phyloP scores from a whole-genome alignment of 768 basidiomycete species.

The Kockovaella imperatae region DNA sequence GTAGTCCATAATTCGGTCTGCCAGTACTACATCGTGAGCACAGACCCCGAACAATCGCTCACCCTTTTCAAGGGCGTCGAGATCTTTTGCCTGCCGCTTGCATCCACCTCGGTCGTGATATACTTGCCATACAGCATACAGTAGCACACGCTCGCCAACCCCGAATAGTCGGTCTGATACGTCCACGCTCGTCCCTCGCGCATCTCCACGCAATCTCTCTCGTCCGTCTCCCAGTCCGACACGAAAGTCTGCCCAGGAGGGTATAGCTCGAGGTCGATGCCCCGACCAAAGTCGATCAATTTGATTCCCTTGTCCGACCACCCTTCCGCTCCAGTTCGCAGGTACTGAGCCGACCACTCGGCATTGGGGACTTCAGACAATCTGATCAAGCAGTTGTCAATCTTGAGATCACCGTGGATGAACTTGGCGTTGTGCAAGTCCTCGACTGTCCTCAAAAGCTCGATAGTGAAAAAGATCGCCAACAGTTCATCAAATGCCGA shows the following conservation, averaged over 20 bases:
- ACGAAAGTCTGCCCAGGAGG: conserved; percentile 65
- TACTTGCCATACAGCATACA: conserved; percentile 97
- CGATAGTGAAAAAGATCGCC: conserved; percentile 89
- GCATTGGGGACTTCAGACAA: conserved; percentile 56
- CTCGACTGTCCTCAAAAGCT: conserved; percentile 74
- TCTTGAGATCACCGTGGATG: conserved; percentile 97
- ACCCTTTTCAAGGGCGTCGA: conserved; percentile 36
- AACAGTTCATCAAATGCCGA: conserved; percentile 73
- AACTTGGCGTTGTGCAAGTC: conserved; percentile 72
- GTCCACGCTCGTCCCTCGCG: conserved; percentile 79
- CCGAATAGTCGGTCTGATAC: conserved; percentile 91
- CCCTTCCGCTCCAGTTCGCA: conserved; percentile 67
- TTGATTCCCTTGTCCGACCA: conserved; percentile 84
- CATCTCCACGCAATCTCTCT: conserved; percentile 85
- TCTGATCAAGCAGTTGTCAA: conserved; percentile 95
- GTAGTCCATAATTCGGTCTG: conserved; percentile 76
- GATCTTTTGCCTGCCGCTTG: conserved; percentile 19
- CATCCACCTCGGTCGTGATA: conserved; percentile 64
- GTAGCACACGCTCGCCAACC: conserved; percentile 87
- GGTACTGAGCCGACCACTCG: conserved; percentile 69
- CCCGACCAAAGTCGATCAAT: conserved; percentile 95
- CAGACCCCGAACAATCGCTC: conserved; percentile 11
- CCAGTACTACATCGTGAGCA: conserved; percentile 61
- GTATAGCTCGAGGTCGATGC: conserved; percentile 77
- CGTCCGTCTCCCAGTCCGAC: conserved; percentile 82